A percentile compares a stretch with the other conserved stretches of the same genome.
Evolutionary conservation across 306 rosid genomes (phyloP).

Genomic region (Trifolium repens): DNA sequence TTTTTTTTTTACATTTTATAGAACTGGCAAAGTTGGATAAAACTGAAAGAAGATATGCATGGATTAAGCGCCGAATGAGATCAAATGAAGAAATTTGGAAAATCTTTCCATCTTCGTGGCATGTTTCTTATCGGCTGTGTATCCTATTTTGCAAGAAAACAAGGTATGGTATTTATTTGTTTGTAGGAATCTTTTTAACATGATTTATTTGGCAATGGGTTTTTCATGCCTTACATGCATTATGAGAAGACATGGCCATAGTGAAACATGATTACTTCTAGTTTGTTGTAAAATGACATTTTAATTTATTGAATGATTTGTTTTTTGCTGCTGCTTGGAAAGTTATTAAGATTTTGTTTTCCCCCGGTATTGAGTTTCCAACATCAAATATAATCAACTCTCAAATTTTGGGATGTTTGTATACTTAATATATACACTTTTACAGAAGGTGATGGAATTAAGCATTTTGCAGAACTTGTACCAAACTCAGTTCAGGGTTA

Average conservation of each 20-base stretch:
- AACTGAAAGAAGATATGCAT: constrained; percentile 97
- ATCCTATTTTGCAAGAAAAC: constrained; percentile 96
- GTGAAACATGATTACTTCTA: constrained; percentile 29
- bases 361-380: constrained; percentile 24
- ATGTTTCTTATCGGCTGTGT: constrained; percentile 94
- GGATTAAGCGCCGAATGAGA: constrained; percentile 98
- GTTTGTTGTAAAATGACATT: constrained; percentile 31
- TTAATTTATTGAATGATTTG: constrained; percentile 28
- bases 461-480: constrained; percentile 28
- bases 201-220: constrained; percentile 9
- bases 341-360: constrained; percentile 21
- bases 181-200: constrained; percentile 16
- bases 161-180: constrained; percentile 59
- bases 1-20: constrained; percentile 39
- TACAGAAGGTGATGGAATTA: constrained; percentile 18
- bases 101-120: constrained; percentile 93
- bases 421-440: constrained; percentile 20
- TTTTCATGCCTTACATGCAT: constrained; percentile 16
- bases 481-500: constrained; percentile 27
- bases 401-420: constrained; percentile 16
- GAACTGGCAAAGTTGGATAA: constrained; percentile 97
- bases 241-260: constrained; percentile 34
- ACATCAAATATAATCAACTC: constrained; percentile 13
- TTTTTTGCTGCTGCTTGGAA: constrained; percentile 17
- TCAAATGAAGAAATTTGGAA: constrained; percentile 99